Base-by-base conservation (phyloP, 1,139 yeast genomes). In the Yamadazyma songkhlaensis region DNA sequence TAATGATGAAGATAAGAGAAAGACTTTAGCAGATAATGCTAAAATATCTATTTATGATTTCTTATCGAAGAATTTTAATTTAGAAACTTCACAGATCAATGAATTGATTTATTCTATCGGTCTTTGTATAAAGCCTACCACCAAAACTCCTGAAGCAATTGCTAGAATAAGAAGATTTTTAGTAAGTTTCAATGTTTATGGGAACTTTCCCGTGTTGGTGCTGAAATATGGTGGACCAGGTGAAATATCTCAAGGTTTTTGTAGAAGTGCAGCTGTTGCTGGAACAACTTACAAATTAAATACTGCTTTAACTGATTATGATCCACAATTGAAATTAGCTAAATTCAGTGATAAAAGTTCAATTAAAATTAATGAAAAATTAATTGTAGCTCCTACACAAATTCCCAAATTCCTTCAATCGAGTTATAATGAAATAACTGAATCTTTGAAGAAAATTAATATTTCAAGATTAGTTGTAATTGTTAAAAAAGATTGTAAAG, bases 241-340 rank as follows among this genome's bases (percentile, higher is more conserved):
- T 34, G 99, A 92, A 62, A 70, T 92, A 25, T 82, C 96, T 6
- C 99, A 92, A 64, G 99, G 97, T 2, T 92, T 92, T 59, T 90
- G 97, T 62, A 77, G 99, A 49, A 84, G 95, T 42, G 97, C 98
- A 4, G 98, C 99, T 10, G 98, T 92, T 44, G 97, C 95, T 23
- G 98, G 97, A 42, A 86, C 97, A 41, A 87, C 95, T 28, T 92
- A 90, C 63, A 89, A 89, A 62, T 72, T 92, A 40, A 79, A 83
- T 55, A 82, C 94, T 13, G 61, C 72, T 34, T 62, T 89, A 41
- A 64, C 67, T 7, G 78, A 79, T 33, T 84, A 71, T 58, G 92
- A 89, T 58, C 79, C 84, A 20, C 62, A 60, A 28, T 66, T 77
- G 32, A 81, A 84, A 54, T 65, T 79, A 25, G 96, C 95, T 6